Evolutionary conservation across 768 basidiomycete genomes (phyloP), one percentile per base, ranked within the genome.

Genomic region (Lactarius pseudohatsudake): DNA sequence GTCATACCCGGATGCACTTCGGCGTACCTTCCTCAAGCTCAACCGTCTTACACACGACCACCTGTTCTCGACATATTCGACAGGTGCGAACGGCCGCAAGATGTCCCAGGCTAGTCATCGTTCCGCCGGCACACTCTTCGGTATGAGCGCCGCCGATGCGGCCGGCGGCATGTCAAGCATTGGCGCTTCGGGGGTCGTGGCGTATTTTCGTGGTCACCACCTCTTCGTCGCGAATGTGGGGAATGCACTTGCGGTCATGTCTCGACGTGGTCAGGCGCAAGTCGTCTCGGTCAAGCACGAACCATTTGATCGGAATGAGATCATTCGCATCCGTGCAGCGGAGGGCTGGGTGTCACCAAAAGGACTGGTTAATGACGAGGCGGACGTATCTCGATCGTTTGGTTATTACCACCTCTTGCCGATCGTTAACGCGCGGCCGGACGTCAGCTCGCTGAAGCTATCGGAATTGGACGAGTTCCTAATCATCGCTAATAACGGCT

Each of bases 321-420:
- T 89, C 9, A 82, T 81, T 16, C 84, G 96, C n/a, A 98, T 98
- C 66, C 86, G 96, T 32, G 79, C 85, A 1, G 92, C 94, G 9
- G 96, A 98, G 73, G 96, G 94, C 1, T 98, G 92, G 90, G 87
- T 99, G 61, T 94, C 94, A 1, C 91, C 92, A 13, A 86, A 88
- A 57, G 96, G 96, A 3, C 80, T 90, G 56, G 89, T 99, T 67
- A 96, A 96, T 76, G 94, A 96, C 73, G 91, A 95, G 72, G 85
- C 92, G 69, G 91, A 94, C 70, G 84, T 93, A 4, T 95, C 96
- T n/a, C 84, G 96, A 57, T 89, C 92, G 0, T 98, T 98, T 76
- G 97, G 97, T 0, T 94, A 90, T 77, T 98, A 87, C 79, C 87
- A 92, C 72, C 85, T 93, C 30, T 83, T 94, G 56, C 96, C 96